These are phyloP conservation scores for Combretum micranthum DNA, from an alignment of 345 rosid species.

Conservation along the genomic window DNA sequence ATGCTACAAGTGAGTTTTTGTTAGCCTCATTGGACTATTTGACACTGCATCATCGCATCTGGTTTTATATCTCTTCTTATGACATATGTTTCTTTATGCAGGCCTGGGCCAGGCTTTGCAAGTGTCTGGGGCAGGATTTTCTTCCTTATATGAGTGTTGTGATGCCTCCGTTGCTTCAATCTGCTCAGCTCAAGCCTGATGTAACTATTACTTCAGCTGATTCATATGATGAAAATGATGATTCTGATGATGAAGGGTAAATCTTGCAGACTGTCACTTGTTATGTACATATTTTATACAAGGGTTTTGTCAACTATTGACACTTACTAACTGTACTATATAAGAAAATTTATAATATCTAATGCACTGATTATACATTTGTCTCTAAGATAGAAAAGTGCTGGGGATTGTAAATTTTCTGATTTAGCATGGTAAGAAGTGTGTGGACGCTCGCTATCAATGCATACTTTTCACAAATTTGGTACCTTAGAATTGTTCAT, in stretches of 20 bases:
- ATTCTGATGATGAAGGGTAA: constrained; percentile 98
- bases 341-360: too few relatives aligned
- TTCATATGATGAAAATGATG: constrained; percentile 87
- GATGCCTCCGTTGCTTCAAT: constrained; percentile 96
- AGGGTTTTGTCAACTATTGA: too few relatives aligned
- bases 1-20: constrained; percentile 74
- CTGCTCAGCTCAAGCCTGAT: constrained; percentile 99
- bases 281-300: too few relatives aligned
- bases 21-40: neutral
- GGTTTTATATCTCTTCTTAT: constrained; percentile 4
- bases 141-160: constrained; percentile 97
- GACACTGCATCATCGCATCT: neutral
- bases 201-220: constrained; percentile 96
- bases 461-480: neutral
- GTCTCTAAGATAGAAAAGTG: too few relatives aligned
- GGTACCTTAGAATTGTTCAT: neutral
- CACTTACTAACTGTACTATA: too few relatives aligned
- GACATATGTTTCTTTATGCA: constrained; percentile 17
- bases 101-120: constrained; percentile 99
- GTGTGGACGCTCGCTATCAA: neutral
- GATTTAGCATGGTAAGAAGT: too few relatives aligned
- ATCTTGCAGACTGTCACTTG: neutral
- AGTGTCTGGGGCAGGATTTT: constrained; percentile 97
- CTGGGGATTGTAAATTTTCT: too few relatives aligned
- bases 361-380: too few relatives aligned